Base-by-base conservation (phyloP, 805 yeast species). In the Hanseniaspora nectarophila region DNA sequence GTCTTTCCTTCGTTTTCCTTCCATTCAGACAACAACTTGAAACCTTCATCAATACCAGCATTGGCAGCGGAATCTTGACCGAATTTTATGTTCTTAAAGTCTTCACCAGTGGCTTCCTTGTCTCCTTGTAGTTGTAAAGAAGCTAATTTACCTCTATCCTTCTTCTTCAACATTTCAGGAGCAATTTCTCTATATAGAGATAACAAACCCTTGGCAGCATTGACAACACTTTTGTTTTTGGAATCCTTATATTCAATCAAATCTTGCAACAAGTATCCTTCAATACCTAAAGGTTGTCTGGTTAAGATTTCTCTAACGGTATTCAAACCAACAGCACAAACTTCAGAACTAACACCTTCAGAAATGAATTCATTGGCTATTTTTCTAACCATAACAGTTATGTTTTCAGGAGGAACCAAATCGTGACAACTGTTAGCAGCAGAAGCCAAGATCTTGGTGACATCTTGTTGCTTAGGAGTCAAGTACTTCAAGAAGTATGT, bases 341-440 rank as follows among this genome's bases (percentile, higher is more conserved):
- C 99, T 68, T 92, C 96, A 32, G 95, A 81, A 15, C 97, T 88
- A 37, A 92, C 98, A 74, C 99, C 99, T 63, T 92, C 97, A 58
- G 95, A 84, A 24, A 92, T 96, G 61, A 92, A 92, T 68, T 92
- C 98, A 68, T 92, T 95, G 1, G 98, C 97, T 58, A 92, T 80
- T 63, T 90, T 92, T 54, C 95, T 78, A 9, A 92, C 81, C 59
- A 92, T 80, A 47, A 82, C 81, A 43, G 75, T 71, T 55, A 92
- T 76, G 15, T 81, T 78, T 65, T 92, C 99, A 5, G 99, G 98
- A 24, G 99, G 99, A 7, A 92, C 96, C 61, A 92, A 73, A 62
- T 92, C 97, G 64, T 92, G 99, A 26, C 95, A 77, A 0, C 97
- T 87, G 71, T 92, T 98, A 0, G 98, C 99, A 45, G 85, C 75